These are phyloP conservation scores for Lagenaria siceraria DNA, from an alignment of 306 rosid genomes.

Conservation along the genomic window DNA sequence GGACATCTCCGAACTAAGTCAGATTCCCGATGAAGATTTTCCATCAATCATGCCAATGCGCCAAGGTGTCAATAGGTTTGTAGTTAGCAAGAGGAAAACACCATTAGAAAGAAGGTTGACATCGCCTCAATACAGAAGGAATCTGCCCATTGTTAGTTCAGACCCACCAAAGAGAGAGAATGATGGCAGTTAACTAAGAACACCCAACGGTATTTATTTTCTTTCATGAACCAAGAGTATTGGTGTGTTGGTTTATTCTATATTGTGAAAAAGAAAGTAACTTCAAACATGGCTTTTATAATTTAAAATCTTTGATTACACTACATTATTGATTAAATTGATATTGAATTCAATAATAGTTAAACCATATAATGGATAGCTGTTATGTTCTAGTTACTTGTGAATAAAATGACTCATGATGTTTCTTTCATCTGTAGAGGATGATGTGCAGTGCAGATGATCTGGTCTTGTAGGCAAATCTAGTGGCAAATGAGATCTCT, in stretches of 20 bases:
- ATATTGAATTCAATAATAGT: neutral
- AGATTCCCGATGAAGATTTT: conserved; percentile 97
- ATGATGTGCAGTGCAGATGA: no score
- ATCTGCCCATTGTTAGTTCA: conserved; percentile 71
- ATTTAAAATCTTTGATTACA: neutral
- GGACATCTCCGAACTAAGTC: conserved; percentile 92
- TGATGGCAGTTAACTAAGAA: conserved; percentile 33
- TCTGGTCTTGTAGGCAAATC: neutral
- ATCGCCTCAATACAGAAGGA: conserved; percentile 77
- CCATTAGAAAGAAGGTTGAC: conserved; percentile 92
- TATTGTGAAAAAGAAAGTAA: neutral
- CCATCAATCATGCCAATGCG: conserved; percentile 99
- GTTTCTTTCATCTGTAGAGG: neutral
- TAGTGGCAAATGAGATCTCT: neutral
- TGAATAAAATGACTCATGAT: neutral
- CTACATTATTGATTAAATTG: neutral
- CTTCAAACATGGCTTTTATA: neutral
- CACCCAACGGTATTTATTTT: neutral
- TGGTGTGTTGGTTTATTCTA: neutral
- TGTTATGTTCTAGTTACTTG: neutral
- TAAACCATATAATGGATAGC: neutral
- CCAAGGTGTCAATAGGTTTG: conserved; percentile 94
- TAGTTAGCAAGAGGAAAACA: conserved; percentile 96
- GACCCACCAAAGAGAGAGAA: conserved; percentile 52
- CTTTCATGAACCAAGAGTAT: conserved; percentile 6